Conservation (phyloP, 805 yeast species). For the Myxozyma melibiosi region DNA sequence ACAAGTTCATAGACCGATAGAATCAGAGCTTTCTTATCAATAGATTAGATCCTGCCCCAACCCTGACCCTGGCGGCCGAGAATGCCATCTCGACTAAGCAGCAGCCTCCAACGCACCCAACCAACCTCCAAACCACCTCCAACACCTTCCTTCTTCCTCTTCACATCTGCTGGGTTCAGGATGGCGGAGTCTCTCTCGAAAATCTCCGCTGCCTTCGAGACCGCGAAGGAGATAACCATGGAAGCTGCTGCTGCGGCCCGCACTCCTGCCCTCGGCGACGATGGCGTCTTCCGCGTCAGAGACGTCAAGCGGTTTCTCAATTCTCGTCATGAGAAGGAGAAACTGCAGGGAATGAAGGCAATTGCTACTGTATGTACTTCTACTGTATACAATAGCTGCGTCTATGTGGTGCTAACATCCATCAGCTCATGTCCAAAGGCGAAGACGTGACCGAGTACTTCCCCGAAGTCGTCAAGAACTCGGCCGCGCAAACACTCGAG, state of each 20-base stretch:
- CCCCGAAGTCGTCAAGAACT: constrained; percentile 87
- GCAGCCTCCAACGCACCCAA: background rate
- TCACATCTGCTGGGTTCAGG: background rate
- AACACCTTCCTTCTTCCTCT: background rate
- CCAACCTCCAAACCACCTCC: background rate
- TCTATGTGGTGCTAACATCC: background rate
- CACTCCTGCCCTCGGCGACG: constrained; percentile 58
- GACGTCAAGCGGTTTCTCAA: constrained; percentile 68
- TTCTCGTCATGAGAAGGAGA: constrained; percentile 68
- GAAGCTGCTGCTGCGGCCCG: constrained; percentile 81
- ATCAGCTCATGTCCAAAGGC: constrained; percentile 40
- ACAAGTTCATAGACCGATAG: background rate
- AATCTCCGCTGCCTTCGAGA: constrained; percentile 71
- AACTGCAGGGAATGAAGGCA: constrained; percentile 60
- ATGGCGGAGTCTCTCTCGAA: constrained; percentile 64
- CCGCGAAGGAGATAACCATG: constrained; percentile 75
- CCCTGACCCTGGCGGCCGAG: background rate
- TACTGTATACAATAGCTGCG: background rate
- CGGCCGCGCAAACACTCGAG: constrained; percentile 65
- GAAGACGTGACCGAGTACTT: constrained; percentile 55
- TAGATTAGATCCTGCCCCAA: background rate
- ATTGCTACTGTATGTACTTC: constrained; percentile 46
- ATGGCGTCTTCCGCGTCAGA: constrained; percentile 59
- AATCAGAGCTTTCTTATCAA: background rate
- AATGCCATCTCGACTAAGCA: background rate